phyloP scores from a whole-genome alignment of 2,329 filamentous ascomycete genomes.

The Scleromitrula shiraiana region DNA sequence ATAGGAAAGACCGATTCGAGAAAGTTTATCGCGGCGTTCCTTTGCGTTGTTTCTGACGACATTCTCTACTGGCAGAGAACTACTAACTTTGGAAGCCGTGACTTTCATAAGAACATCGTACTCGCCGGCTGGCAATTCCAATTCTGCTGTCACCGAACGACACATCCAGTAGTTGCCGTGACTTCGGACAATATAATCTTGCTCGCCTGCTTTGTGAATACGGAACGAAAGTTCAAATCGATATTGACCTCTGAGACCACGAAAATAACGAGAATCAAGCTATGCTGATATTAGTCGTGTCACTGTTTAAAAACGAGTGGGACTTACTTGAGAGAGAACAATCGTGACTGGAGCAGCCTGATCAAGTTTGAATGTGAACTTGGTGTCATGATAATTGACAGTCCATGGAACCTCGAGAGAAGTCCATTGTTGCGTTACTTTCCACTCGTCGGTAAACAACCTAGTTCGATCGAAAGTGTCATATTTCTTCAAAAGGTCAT shows the following conservation, averaged over 20 bases:
- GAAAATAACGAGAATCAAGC: slow-evolving; percentile 52
- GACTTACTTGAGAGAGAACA: slow-evolving; percentile 36
- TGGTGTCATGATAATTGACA: slow-evolving; percentile 45
- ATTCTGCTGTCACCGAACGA: slow-evolving; percentile 50
- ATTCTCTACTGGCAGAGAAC: slow-evolving; percentile 34
- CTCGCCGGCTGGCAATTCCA: slow-evolving; percentile 47
- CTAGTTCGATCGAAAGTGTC: slow-evolving; percentile 50
- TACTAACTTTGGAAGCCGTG: slow-evolving; percentile 38
- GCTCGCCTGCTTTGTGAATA: slow-evolving; percentile 42
- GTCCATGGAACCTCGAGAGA: slow-evolving; percentile 53
- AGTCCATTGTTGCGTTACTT: slow-evolving; percentile 50
- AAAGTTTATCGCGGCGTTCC: slow-evolving; percentile 44
- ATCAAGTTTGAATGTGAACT: slow-evolving; percentile 48
- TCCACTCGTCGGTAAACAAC: slow-evolving; percentile 44
- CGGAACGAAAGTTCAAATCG: slow-evolving; percentile 35
- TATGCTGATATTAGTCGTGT: background rate
- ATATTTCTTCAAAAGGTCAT: slow-evolving; percentile 52
- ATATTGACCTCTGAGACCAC: slow-evolving; percentile 51
- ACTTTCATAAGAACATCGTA: slow-evolving; percentile 51
- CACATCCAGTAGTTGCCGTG: slow-evolving; percentile 39
- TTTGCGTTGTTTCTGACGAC: slow-evolving; percentile 35
- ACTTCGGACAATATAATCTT: slow-evolving; percentile 51
- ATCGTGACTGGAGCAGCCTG: slow-evolving; percentile 47
- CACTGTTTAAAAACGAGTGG: too few relatives aligned
- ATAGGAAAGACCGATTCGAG: slow-evolving; percentile 51